Evolutionary conservation across 2,329 filamentous ascomycete genomes (phyloP).

Genomic region (Penicillium sp.): DNA sequence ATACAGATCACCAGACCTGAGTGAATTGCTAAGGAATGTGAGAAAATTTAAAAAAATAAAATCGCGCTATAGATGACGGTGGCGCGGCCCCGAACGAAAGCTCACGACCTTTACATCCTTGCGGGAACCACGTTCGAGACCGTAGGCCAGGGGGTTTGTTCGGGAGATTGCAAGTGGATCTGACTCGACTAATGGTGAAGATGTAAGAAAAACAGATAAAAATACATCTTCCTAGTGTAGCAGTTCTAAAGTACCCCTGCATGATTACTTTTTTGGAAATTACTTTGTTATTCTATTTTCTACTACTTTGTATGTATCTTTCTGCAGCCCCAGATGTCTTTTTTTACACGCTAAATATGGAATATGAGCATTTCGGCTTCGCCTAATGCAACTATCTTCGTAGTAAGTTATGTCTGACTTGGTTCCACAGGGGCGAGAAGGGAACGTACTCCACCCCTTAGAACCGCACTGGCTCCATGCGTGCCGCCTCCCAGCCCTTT

Average conservation of each 20-base stretch:
- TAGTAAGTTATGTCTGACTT: conserved; percentile 14
- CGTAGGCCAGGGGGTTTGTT: conserved; percentile 10
- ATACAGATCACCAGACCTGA: conserved; percentile 1
- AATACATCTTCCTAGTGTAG: background rate
- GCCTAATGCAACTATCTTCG: background rate
- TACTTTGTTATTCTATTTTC: background rate
- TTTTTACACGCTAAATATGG: too few species aligned
- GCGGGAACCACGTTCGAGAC: conserved; percentile 24
- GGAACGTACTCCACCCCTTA: conserved; percentile 15
- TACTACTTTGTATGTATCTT: background rate
- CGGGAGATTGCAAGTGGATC: conserved; percentile 15
- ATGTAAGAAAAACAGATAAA: background rate
- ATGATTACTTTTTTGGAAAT: background rate
- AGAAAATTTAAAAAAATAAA: background rate
- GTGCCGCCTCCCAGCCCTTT: conserved; percentile 17
- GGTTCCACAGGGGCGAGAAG: conserved; percentile 24
- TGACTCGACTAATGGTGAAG: background rate
- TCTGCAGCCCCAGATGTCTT: too few species aligned
- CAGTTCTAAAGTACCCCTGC: background rate
- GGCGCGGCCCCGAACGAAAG: conserved; percentile 1
- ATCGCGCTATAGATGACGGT: conserved; percentile 5
- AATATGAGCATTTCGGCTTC: background rate
- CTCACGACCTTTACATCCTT: conserved; percentile 12
- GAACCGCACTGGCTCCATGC: conserved; percentile 6
- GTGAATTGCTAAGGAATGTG: background rate